Percentiles rank a stretch among this genome's conserved stretches.
These are phyloP conservation scores for Penicillium sp. DNA, from an alignment of 2,329 filamentous ascomycete species.

Conservation along the genomic window DNA sequence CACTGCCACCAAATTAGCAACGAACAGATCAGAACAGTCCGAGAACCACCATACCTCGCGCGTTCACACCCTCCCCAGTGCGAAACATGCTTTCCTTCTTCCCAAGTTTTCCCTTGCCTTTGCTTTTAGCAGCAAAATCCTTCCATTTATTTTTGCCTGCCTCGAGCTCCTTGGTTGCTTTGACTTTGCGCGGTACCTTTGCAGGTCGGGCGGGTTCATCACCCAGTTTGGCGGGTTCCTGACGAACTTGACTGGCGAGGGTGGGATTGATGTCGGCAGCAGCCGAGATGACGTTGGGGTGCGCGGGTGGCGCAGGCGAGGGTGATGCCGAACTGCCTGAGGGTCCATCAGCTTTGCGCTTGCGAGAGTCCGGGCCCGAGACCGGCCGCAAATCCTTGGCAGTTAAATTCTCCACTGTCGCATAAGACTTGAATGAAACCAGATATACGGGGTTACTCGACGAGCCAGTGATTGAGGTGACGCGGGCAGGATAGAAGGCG, in stretches of 20 bases:
- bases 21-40: background rate
- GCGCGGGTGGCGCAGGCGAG: conserved; percentile 38
- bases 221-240: conserved; percentile 58
- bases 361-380: conserved; percentile 58
- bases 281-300: conserved; percentile 57
- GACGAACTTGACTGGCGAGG: conserved; percentile 57
- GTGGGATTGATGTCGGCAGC: conserved; percentile 62
- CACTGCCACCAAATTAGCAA: conserved; percentile 51
- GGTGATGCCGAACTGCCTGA: conserved; percentile 48
- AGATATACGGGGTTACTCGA: conserved; percentile 86
- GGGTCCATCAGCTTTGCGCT: conserved; percentile 79
- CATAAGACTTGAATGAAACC: conserved; percentile 89
- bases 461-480: conserved; percentile 89
- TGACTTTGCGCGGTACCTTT: conserved; percentile 70
- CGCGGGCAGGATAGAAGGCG: conserved; percentile 83
- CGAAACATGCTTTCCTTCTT: conserved; percentile 98
- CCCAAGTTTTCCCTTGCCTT: conserved; percentile 60
- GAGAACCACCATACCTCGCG: conserved; percentile 61
- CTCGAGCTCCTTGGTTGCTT: conserved; percentile 87
- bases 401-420: conserved; percentile 70
- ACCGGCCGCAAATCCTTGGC: conserved; percentile 79
- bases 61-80: conserved; percentile 78
- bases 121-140: conserved; percentile 73
- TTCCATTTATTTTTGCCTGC: conserved; percentile 91
- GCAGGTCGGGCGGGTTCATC: conserved; percentile 54